phyloP scores from a whole-genome alignment of 371 early-diverging fungal species.

The Mucor velutinosus region DNA sequence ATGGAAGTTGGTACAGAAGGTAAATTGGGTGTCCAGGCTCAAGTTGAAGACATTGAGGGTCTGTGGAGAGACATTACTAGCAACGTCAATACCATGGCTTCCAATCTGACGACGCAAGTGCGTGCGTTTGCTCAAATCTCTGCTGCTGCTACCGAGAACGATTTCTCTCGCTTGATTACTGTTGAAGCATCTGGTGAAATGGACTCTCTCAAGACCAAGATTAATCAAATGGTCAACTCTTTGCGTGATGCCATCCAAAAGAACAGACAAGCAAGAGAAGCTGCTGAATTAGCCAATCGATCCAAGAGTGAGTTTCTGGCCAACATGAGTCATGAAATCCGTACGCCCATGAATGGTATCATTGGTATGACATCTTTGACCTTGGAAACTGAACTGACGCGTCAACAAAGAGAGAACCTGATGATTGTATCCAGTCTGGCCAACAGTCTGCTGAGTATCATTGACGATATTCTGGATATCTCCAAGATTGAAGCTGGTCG shows the following conservation, averaged over 20 bases:
- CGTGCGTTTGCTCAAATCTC: slow-evolving; percentile 67
- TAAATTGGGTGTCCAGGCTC: slow-evolving; percentile 39
- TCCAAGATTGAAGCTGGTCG: slow-evolving; percentile 85
- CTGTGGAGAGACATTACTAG: slow-evolving; percentile 72
- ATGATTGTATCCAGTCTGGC: slow-evolving; percentile 72
- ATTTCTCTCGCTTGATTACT: slow-evolving; percentile 72
- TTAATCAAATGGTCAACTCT: slow-evolving; percentile 73
- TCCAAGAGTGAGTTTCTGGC: slow-evolving; percentile 78
- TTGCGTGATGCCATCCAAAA: slow-evolving; percentile 74
- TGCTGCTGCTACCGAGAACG: slow-evolving; percentile 66
- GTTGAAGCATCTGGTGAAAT: slow-evolving; percentile 77
- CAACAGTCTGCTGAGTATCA: slow-evolving; percentile 70
- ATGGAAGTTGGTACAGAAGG: slow-evolving; percentile 62
- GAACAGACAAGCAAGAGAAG: slow-evolving; percentile 72
- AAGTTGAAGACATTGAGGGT: slow-evolving; percentile 59
- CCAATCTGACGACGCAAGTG: slow-evolving; percentile 57
- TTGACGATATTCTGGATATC: slow-evolving; percentile 83
- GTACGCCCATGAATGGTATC: slow-evolving; percentile 83
- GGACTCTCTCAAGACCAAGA: slow-evolving; percentile 78
- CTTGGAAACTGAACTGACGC: slow-evolving; percentile 64
- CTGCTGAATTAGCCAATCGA: slow-evolving; percentile 75
- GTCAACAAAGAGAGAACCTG: slow-evolving; percentile 78
- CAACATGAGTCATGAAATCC: slow-evolving; percentile 76
- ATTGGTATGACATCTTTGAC: slow-evolving; percentile 76
- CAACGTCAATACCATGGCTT: slow-evolving; percentile 58